Base-by-base conservation (phyloP, 352 stramenopile species). In the Globisporangium spinosum region DNA sequence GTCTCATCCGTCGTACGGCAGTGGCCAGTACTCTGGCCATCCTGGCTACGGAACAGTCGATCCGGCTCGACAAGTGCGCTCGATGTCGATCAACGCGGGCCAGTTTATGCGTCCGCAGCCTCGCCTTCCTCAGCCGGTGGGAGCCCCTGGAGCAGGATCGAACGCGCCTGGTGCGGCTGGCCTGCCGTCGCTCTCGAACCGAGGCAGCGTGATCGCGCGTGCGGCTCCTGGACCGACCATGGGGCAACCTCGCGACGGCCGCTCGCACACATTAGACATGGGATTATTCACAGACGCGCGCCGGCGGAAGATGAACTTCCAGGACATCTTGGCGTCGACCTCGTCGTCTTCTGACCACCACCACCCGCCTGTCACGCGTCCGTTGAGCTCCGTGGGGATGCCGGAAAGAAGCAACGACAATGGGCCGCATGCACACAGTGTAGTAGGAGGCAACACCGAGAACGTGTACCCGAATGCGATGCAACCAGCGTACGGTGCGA, bases 291-390 rank as follows among this genome's bases (percentile, higher is more conserved):
- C 86, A 0, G 84, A 94, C 35, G 84, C 86, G 29, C 77, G 88
- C 13, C 81, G 88, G 22, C 77, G 84, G 64, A 92, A 92, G 58
- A 96, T 96, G 88, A 96, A 89, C 57, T 96, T 96, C 38, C 86
- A 94, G 65, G 88, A 96, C 65, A 92, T 96, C 66, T 65, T 96
- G 58, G 86, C 85, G 60, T 93, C 85, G 27, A 78, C 76, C n/a
- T 49, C 56, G 32, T 62, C 56, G 17, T 69, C 62, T 34, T 12
- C 58, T 20, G 25, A 32, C 40, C 62, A 32, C 68, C 71, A 54
- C 69, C 70, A 63, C 27, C 29, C 65, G 25, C 12, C 60, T 20
- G 43, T 47, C 7, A 58, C 55, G 7, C 64, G 27, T 20, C 64
- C 57, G 32, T 20, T 60, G 43, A 69, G 45, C 29, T 53, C 59